Conservation (phyloP, 345 rosid species). For the thale cress (Arabidopsis thaliana) region DNA sequence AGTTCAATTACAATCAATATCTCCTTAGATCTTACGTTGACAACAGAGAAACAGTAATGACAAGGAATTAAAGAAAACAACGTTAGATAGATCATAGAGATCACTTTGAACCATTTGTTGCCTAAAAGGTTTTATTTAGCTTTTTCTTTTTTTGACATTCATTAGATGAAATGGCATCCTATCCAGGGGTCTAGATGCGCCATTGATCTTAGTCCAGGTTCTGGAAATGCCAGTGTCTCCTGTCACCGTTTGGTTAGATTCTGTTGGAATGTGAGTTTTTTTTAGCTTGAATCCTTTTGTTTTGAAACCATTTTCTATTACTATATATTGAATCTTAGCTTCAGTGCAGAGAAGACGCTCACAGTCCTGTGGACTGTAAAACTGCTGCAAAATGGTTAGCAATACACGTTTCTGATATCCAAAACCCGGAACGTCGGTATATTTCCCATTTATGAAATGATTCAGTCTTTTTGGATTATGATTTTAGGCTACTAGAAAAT, state of each 20-base stretch:
- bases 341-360: constrained; percentile 40
- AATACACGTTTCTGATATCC: background rate
- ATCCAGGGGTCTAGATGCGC: constrained; percentile 77
- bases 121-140: background rate
- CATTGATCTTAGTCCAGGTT: constrained; percentile 28
- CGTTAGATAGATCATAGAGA: constrained; percentile 7
- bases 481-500: constrained; percentile 19
- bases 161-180: constrained; percentile 90
- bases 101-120: background rate
- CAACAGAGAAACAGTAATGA: constrained; percentile 56
- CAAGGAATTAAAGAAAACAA: background rate
- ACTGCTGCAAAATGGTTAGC: constrained; percentile 40
- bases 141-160: background rate
- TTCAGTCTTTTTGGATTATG: background rate
- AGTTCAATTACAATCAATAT: constrained; percentile 32
- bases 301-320: background rate
- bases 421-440: background rate
- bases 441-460: background rate
- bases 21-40: constrained; percentile 63
- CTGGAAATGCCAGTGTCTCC: constrained; percentile 19
- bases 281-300: background rate
- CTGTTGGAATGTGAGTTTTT: constrained; percentile 48
- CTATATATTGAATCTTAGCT: constrained; percentile 10
- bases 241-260: constrained; percentile 33
- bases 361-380: constrained; percentile 46